A percentile compares a stretch with the other conserved stretches of the same genome.
phyloP scores from a whole-genome alignment of 805 yeast species.

The Priceomyces medius region DNA sequence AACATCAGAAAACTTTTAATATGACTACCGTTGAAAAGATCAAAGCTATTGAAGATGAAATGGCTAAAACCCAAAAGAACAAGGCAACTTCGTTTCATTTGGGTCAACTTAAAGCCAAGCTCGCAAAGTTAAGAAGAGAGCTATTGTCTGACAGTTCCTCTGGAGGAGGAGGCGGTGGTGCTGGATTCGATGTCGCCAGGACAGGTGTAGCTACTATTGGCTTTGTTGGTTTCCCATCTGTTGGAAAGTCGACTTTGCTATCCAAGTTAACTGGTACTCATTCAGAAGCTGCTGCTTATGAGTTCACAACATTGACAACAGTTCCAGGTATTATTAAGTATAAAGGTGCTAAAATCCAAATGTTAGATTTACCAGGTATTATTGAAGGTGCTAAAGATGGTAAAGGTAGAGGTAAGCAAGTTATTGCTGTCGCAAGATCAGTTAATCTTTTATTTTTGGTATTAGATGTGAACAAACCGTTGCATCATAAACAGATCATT shows the following conservation, averaged over 20 bases:
- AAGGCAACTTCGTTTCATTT: conserved; percentile 96
- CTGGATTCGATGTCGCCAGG: conserved; percentile 97
- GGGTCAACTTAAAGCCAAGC: conserved; percentile 95
- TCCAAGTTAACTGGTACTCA: conserved; percentile 92
- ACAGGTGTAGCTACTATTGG: conserved; percentile 98
- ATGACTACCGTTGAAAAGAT: conserved; percentile 59
- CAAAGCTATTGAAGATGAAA: conserved; percentile 91
- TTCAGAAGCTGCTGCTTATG: conserved; percentile 97
- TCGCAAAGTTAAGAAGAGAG: conserved; percentile 94
- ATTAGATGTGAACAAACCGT: conserved; percentile 92
- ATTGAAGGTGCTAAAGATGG: conserved; percentile 92
- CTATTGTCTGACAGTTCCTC: conserved; percentile 63
- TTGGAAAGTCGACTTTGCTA: conserved; percentile 82
- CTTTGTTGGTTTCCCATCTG: conserved; percentile 97
- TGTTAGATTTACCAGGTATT: conserved; percentile 89
- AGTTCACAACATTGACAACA: conserved; percentile 94
- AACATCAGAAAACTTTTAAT: neutral
- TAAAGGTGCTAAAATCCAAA: conserved; percentile 96
- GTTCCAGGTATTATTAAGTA: conserved; percentile 96
- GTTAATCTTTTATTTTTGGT: conserved; percentile 92
- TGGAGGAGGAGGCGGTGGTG: conserved; percentile 86
- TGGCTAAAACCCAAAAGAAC: conserved; percentile 97
- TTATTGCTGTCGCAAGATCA: conserved; percentile 98
- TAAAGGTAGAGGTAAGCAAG: conserved; percentile 92
- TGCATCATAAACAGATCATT: conserved; percentile 89